Conservation (phyloP, 2,329 filamentous ascomycete species). For the Penicillium concentricum region DNA sequence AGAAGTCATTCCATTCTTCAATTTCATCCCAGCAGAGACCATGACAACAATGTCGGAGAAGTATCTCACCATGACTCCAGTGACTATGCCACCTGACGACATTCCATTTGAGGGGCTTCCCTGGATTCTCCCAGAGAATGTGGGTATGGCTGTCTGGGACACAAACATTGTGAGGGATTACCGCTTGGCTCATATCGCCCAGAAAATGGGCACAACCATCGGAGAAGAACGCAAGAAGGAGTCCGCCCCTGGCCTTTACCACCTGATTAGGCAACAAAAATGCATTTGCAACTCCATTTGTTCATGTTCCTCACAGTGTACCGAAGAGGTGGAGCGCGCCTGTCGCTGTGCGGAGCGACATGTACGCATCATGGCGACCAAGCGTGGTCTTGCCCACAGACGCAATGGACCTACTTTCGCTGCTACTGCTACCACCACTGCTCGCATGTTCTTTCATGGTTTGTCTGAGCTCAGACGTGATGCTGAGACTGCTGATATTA, state of each 20-base stretch:
- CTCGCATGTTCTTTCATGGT: constrained; percentile 33
- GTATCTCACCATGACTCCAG: constrained; percentile 31
- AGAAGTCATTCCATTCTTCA: constrained; percentile 29
- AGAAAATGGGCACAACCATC: constrained; percentile 34
- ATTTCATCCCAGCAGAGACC: constrained; percentile 29
- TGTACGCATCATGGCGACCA: constrained; percentile 31
- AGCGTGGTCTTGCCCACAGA: constrained; percentile 17
- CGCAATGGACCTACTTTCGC: not conserved
- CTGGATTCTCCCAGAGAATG: constrained; percentile 22
- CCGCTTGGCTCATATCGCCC: constrained; percentile 34
- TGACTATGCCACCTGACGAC: constrained; percentile 13
- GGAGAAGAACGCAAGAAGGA: constrained; percentile 36
- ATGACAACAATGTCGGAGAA: constrained; percentile 37
- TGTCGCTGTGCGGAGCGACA: constrained; percentile 41
- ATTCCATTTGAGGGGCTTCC: constrained; percentile 22
- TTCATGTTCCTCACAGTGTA: constrained; percentile 36
- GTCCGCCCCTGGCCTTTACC: constrained; percentile 22
- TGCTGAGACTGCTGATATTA: constrained; percentile 19
- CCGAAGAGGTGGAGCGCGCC: constrained; percentile 24
- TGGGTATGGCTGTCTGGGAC: constrained; percentile 23
- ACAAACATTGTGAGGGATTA: constrained; percentile 30
- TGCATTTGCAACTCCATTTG: constrained; percentile 39
- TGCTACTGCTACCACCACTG: constrained; percentile 18
- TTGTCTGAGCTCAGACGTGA: constrained; percentile 26
- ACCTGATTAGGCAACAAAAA: constrained; percentile 32